Percentiles rank a stretch among this genome's conserved stretches.
These are phyloP conservation scores for Nakataea oryzae DNA, from an alignment of 2,329 filamentous ascomycete genomes.

Conservation along the genomic window DNA sequence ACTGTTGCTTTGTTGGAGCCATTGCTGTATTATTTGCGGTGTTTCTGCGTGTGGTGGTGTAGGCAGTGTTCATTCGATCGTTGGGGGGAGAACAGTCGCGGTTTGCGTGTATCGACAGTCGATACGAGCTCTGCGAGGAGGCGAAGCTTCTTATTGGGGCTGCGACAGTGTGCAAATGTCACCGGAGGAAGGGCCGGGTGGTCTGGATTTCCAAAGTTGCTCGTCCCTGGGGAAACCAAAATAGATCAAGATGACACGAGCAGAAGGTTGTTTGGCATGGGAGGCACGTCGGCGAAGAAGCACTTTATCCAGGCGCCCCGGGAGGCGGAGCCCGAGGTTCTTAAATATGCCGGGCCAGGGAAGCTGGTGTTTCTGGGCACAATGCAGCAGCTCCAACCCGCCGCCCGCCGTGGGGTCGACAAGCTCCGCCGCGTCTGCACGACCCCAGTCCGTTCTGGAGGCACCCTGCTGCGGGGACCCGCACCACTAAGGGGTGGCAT, in stretches of 20 bases:
- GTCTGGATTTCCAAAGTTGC: not conserved
- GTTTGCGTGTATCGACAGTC: not conserved
- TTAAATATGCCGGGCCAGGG: not conserved
- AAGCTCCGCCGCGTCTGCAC: not conserved
- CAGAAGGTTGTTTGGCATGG: not conserved
- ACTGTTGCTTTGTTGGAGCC: not conserved
- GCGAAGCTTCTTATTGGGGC: not conserved
- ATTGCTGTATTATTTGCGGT: not conserved
- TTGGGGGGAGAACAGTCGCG: not conserved
- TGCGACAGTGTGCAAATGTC: not conserved
- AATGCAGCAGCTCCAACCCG: too few relatives aligned
- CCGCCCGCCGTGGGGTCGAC: not conserved
- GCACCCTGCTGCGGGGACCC: not conserved
- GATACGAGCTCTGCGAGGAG: not conserved
- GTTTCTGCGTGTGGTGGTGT: not conserved
- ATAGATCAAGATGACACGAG: too few relatives aligned
- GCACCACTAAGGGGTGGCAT: not conserved
- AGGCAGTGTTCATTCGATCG: too few relatives aligned
- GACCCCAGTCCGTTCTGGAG: too few relatives aligned
- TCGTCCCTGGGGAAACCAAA: too few relatives aligned
- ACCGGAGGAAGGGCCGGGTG: not conserved
- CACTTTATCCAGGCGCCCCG: too few relatives aligned
- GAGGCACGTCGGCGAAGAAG: not conserved
- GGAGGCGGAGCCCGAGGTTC: not conserved
- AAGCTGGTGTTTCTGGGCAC: not conserved